Evolutionary conservation across 306 rosid genomes (phyloP), one percentile per base, ranked within the genome.

Genomic region (Prunus mongolica): DNA sequence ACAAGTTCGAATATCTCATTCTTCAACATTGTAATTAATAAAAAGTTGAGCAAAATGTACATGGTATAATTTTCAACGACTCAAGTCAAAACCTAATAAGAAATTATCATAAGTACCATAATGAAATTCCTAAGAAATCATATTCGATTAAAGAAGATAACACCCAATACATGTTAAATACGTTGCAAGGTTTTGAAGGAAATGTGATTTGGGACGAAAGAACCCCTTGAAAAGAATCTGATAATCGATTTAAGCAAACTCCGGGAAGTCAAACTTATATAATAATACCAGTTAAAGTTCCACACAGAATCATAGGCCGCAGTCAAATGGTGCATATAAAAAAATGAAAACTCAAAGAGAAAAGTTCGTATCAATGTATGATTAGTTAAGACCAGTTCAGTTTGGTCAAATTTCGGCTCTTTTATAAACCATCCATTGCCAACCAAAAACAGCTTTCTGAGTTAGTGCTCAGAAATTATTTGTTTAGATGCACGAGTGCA

Each of bases 371-470:
- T 56, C 24, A 60, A 25, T 60, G 34, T 11, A 60, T 60, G 65
- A 24, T 57, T 3, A 25, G 27, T 9, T 2, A 1, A n/a, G 67
- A 24, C 27, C 22, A 24, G 11, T 58, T 16, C 27, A 30, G 15
- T 73, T 18, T 18, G 18, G 77, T 74, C 69, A 46, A 58, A 74
- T 46, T 45, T 61, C 30, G 49, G 69, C 77, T 13, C 57, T 27
- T 19, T 18, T 19, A 18, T n/a, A 6, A 18, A 61, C 77, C 77
- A 61, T 61, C 60, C 68, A 58, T 73, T 65, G 27, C 69, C 19
- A 61, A 45, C 15, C 69, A 44, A 12, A 73, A 45, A 58, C 45
- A 10, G 68, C 56, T 60, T 25, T 32, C n/a, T 18, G 19, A 61
- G 60, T 45, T 46, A 61, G 77, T 61, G 60, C 69, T 27, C 22